A percentile compares a stretch with the other conserved stretches of the same genome.
Conservation (phyloP, 2,329 filamentous ascomycete genomes). For the Daldinia sp. region DNA sequence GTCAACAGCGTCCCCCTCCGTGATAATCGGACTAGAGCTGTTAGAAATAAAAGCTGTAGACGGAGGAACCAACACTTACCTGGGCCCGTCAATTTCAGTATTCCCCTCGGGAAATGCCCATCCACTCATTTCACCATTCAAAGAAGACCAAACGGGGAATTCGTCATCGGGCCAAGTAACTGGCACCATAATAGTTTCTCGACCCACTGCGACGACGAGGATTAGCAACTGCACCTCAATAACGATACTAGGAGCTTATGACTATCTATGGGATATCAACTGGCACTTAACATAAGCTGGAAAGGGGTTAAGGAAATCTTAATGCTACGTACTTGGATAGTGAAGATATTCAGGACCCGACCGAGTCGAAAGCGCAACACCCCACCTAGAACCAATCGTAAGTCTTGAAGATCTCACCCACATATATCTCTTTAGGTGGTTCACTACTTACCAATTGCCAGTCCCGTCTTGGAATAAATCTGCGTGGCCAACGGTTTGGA, state of each 20-base stretch:
- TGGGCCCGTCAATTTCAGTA: conserved; percentile 38
- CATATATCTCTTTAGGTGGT: not conserved
- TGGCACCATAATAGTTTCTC: conserved; percentile 53
- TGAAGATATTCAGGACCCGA: conserved; percentile 50
- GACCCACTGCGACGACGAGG: conserved; percentile 44
- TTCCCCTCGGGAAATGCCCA: conserved; percentile 39
- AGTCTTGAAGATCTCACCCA: not conserved
- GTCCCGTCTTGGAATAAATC: conserved; percentile 62
- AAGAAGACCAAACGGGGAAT: conserved; percentile 49
- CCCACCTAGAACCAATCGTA: conserved; percentile 47
- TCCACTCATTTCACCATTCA: conserved; percentile 49
- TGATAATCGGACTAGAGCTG: conserved; percentile 51
- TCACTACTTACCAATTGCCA: conserved; percentile 48
- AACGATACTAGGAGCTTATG: no score
- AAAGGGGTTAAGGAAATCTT: not conserved
- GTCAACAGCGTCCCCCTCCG: conserved; percentile 54
- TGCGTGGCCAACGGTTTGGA: conserved; percentile 64
- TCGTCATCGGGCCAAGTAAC: conserved; percentile 49
- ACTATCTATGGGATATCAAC: no score
- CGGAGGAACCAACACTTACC: conserved; percentile 39
- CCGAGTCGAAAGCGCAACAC: conserved; percentile 52
- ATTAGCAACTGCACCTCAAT: not conserved
- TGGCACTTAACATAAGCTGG: not conserved
- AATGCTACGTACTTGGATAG: conserved; percentile 45
- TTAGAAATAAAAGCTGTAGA: conserved; percentile 15